Evolutionary conservation across 441 rosid genomes (phyloP).

Genomic region (Populus hybrid): DNA sequence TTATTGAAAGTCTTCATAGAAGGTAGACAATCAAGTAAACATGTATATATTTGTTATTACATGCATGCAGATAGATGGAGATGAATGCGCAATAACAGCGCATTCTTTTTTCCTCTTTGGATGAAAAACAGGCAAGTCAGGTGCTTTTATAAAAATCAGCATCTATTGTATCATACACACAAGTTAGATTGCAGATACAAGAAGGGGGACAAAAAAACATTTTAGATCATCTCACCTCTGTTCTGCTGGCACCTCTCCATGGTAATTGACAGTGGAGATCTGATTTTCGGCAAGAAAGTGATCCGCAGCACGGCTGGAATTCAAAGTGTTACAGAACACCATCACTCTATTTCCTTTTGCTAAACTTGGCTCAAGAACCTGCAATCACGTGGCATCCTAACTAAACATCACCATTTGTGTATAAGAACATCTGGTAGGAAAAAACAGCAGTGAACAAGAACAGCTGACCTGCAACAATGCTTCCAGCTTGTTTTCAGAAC

Average conservation of each 20-base stretch:
- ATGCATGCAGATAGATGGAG: not conserved
- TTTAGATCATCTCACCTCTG: slow-evolving; percentile 51
- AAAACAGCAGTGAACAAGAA: slow-evolving; percentile 4
- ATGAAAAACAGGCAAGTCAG: not conserved
- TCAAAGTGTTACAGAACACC: slow-evolving; percentile 91
- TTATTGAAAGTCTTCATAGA: not conserved
- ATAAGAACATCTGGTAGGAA: not conserved
- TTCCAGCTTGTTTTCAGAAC: slow-evolving; percentile 91
- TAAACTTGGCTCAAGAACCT: slow-evolving; percentile 97
- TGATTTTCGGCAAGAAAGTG: slow-evolving; percentile 83
- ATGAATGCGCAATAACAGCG: not conserved
- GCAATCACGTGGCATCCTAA: slow-evolving; percentile 19
- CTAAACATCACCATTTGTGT: slow-evolving; percentile 9
- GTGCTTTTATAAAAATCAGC: not conserved
- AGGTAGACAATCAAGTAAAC: not conserved
- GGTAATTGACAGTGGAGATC: slow-evolving; percentile 83
- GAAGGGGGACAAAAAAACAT: not conserved
- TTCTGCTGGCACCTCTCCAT: slow-evolving; percentile 94
- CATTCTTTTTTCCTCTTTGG: not conserved
- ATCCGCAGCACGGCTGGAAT: slow-evolving; percentile 89
- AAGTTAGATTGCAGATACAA: not conserved
- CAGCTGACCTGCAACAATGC: slow-evolving; percentile 69
- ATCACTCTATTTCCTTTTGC: slow-evolving; percentile 91
- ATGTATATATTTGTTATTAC: not conserved
- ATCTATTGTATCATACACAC: not conserved